Percentiles rank a stretch among this genome's conserved stretches.
Evolutionary conservation across 257 asterid genomes (phyloP).

Genomic region (Echium plantagineum): DNA sequence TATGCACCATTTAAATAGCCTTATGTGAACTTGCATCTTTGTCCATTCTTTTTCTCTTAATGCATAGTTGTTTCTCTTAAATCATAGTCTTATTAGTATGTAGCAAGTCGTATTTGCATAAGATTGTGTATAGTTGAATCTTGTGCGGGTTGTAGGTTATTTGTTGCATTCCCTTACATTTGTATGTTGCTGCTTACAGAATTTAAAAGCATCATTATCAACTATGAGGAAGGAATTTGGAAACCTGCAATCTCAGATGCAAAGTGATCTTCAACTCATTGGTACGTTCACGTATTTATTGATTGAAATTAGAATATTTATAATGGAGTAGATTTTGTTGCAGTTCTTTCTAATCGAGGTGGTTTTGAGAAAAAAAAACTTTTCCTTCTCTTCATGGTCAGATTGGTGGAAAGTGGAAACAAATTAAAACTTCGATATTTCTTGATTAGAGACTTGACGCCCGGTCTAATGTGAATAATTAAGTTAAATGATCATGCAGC

Average conservation of each 20-base stretch:
- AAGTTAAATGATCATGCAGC: constrained; percentile 21
- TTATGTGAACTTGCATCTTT: too few relatives aligned
- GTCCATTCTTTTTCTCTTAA: too few relatives aligned
- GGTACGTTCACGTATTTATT: constrained; percentile 27
- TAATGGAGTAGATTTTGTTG: neutral
- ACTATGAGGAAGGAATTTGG: constrained; percentile 48
- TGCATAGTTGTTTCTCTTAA: neutral
- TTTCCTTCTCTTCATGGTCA: too few relatives aligned
- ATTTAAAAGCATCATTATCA: constrained; percentile 47
- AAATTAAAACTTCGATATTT: too few relatives aligned
- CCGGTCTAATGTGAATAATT: constrained; percentile 11
- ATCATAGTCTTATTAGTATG: neutral
- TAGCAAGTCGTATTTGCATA: neutral
- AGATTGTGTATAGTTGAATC: neutral
- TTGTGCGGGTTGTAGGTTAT: neutral
- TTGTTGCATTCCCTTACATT: neutral
- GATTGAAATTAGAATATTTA: neutral
- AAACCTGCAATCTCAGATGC: constrained; percentile 56
- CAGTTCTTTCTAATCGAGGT: too few relatives aligned
- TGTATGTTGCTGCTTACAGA: constrained; percentile 35
- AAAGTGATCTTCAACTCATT: constrained; percentile 54
- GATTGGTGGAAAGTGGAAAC: too few relatives aligned
- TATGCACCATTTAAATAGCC: too few relatives aligned
- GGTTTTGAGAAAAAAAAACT: too few relatives aligned
- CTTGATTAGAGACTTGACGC: neutral